phyloP scores from a whole-genome alignment of 2,329 filamentous ascomycete species.

The Huntiella savannae region DNA sequence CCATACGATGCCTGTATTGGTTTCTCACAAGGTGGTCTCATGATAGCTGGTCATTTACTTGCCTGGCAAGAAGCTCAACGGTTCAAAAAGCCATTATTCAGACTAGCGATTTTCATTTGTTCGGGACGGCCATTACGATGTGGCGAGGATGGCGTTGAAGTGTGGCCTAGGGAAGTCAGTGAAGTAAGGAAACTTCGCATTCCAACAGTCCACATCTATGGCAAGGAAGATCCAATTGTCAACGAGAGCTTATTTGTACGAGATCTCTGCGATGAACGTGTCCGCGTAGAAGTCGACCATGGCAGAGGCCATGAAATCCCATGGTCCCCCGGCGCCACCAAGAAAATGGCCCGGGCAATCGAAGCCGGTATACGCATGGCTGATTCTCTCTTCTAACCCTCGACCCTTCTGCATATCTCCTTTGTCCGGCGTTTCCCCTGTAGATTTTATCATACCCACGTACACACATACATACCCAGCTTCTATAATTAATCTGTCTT shows the following conservation, averaged over 20 bases:
- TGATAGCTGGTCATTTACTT: neutral
- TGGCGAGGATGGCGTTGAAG: neutral
- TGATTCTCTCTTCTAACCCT: neutral
- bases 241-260: neutral
- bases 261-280: slow-evolving; percentile 2
- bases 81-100: neutral
- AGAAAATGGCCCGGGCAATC: slow-evolving; percentile 3
- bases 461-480: too few relatives aligned
- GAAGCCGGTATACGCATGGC: neutral
- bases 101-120: slow-evolving; percentile 9
- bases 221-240: neutral
- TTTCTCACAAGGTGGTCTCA: slow-evolving; percentile 14
- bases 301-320: slow-evolving; percentile 2
- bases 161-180: too few relatives aligned
- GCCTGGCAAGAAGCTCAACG: slow-evolving; percentile 1
- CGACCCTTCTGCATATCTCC: too few relatives aligned
- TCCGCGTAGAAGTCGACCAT: neutral
- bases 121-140: neutral
- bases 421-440: too few relatives aligned
- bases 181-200: slow-evolving; percentile 2
- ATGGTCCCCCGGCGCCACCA: neutral
- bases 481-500: too few relatives aligned
- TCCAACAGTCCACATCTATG: slow-evolving; percentile 6
- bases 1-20: slow-evolving; percentile 14
- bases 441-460: too few relatives aligned